Evolutionary conservation across 2,329 filamentous ascomycete species (phyloP).

Genomic region (Aspergillus carbonarius): DNA sequence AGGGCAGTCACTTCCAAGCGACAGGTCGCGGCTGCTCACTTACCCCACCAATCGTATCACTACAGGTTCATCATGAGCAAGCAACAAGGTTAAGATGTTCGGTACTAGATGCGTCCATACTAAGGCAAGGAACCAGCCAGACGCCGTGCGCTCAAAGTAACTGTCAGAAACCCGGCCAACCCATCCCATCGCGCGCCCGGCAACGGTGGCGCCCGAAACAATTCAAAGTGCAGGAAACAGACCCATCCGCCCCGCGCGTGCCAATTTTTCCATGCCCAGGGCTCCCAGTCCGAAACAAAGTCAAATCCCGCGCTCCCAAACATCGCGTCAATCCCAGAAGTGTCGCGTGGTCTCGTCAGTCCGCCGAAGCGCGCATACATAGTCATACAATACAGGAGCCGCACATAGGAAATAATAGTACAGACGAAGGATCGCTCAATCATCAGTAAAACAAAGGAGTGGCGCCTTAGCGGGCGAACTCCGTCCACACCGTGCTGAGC

Average conservation of each 20-base stretch:
- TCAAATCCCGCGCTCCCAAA: background rate
- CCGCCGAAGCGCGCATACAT: conserved; percentile 17
- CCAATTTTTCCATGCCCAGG: background rate
- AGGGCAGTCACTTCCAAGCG: background rate
- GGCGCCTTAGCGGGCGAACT: conserved; percentile 27
- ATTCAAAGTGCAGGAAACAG: background rate
- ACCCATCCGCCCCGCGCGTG: background rate
- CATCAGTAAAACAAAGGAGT: conserved; percentile 9
- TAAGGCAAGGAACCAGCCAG: background rate
- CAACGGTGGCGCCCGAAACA: background rate
- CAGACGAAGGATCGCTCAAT: conserved; percentile 16
- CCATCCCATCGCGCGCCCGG: background rate
- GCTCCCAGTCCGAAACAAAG: background rate
- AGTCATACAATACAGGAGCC: conserved; percentile 27
- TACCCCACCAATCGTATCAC: background rate
- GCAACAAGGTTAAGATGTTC: background rate
- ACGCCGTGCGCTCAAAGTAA: background rate
- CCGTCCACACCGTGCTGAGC: conserved; percentile 38
- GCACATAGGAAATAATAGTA: conserved; percentile 29
- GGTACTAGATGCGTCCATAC: background rate
- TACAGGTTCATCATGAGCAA: background rate
- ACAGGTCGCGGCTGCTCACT: background rate
- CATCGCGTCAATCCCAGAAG: conserved; percentile 4
- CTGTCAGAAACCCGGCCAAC: background rate
- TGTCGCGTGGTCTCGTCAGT: conserved; percentile 16